Percentiles rank a stretch among this genome's conserved stretches.
phyloP scores from a whole-genome alignment of 2,329 filamentous ascomycete genomes.

The Nakataea oryzae region DNA sequence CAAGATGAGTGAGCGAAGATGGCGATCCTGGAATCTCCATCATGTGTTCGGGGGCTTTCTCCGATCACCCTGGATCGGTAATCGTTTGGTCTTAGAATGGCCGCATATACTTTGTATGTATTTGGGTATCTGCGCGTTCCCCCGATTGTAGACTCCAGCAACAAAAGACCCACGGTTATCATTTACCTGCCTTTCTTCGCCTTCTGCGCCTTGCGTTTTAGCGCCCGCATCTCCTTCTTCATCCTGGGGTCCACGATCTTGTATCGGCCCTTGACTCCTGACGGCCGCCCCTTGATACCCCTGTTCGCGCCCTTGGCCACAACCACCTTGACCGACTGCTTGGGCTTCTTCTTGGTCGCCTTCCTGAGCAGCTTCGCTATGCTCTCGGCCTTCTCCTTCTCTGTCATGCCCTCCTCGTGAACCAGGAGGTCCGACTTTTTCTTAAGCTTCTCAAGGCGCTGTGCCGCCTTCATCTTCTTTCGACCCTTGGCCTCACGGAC shows the following conservation, averaged over 20 bases:
- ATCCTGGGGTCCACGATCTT: constrained; percentile 92
- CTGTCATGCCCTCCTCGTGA: constrained; percentile 84
- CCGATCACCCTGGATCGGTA: too few relatives aligned
- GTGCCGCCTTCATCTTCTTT: constrained; percentile 93
- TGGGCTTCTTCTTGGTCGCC: constrained; percentile 78
- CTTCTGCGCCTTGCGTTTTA: constrained; percentile 70
- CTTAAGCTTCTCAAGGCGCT: constrained; percentile 84
- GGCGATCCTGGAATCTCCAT: background rate
- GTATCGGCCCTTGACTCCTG: constrained; percentile 89
- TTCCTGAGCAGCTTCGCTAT: constrained; percentile 75
- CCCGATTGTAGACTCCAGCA: background rate
- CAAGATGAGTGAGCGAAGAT: background rate
- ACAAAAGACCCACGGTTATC: background rate
- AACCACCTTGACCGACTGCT: constrained; percentile 73
- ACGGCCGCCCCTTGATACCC: constrained; percentile 69
- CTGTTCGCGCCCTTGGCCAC: constrained; percentile 78
- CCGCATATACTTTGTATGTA: background rate
- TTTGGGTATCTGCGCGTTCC: background rate
- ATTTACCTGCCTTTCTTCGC: constrained; percentile 34
- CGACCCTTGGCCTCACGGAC: constrained; percentile 91
- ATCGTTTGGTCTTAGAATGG: background rate
- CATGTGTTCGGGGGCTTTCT: too few relatives aligned
- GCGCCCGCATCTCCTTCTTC: constrained; percentile 90
- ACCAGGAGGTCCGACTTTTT: constrained; percentile 91
- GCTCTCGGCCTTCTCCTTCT: constrained; percentile 86